Conservation (phyloP, 106 monocot species). For the Xerophyta viscosa region DNA sequence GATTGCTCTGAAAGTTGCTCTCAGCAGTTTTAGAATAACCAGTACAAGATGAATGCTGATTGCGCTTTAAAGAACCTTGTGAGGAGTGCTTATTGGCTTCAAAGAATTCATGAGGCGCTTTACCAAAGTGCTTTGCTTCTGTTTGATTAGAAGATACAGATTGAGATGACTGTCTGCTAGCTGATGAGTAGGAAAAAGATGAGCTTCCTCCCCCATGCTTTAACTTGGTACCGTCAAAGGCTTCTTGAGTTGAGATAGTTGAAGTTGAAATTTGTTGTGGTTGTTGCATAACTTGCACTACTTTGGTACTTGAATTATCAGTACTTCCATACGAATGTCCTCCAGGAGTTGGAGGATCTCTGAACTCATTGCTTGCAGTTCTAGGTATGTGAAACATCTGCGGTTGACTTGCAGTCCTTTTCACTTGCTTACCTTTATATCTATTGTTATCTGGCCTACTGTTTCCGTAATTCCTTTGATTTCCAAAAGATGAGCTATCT, state of each 20-base stretch:
- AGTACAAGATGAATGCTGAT: background rate
- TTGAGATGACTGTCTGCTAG: background rate
- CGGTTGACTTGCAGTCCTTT: conserved; percentile 14
- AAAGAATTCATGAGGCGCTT: conserved; percentile 17
- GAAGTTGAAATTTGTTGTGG: conserved; percentile 7
- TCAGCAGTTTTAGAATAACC: background rate
- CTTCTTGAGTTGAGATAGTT: background rate
- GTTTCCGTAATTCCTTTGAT: conserved; percentile 25
- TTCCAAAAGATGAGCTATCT: conserved; percentile 3
- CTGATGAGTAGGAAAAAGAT: conserved; percentile 4
- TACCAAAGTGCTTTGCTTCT: conserved; percentile 9
- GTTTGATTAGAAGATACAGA: background rate
- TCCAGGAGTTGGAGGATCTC: conserved; percentile 9
- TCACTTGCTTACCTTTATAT: conserved; percentile 16
- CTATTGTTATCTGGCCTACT: conserved; percentile 26
- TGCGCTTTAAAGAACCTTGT: background rate
- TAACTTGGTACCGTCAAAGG: background rate
- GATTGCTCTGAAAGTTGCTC: background rate
- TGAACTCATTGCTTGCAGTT: conserved; percentile 14
- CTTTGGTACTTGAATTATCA: conserved; percentile 7
- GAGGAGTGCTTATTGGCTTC: conserved; percentile 3
- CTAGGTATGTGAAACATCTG: conserved; percentile 6
- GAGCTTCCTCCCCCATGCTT: conserved; percentile 2
- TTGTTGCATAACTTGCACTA: background rate
- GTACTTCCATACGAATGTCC: background rate